Conservation (phyloP, 495 filamentous ascomycete species). For the Glonium stellatum region DNA sequence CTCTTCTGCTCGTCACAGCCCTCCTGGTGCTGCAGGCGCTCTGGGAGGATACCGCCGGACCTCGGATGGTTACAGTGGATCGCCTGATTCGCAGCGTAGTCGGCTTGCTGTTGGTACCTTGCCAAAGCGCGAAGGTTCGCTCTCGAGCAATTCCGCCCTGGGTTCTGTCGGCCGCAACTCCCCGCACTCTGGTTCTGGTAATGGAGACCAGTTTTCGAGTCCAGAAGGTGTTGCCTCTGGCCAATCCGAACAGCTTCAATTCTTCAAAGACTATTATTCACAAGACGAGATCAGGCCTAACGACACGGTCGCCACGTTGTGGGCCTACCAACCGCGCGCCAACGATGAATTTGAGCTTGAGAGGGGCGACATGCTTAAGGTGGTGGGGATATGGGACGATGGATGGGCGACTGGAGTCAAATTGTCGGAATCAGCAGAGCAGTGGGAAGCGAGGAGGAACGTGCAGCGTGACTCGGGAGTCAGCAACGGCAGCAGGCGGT, state of each 20-base stretch:
- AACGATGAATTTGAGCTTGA: slow-evolving; percentile 91
- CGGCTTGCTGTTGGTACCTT: slow-evolving; percentile 48
- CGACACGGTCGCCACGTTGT: slow-evolving; percentile 83
- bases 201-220: slow-evolving; percentile 70
- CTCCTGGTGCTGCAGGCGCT: slow-evolving; percentile 10
- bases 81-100: slow-evolving; percentile 63
- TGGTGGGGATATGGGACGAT: slow-evolving; percentile 99
- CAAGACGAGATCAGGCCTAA: slow-evolving; percentile 90
- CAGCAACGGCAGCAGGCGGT: slow-evolving; percentile 67
- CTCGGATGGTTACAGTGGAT: slow-evolving; percentile 72
- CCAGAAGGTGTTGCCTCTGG: slow-evolving; percentile 76
- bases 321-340: slow-evolving; percentile 94
- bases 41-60: slow-evolving; percentile 59
- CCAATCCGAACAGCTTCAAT: slow-evolving; percentile 88
- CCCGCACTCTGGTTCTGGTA: slow-evolving; percentile 54
- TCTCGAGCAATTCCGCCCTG: slow-evolving; percentile 79
- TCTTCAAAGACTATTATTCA: slow-evolving; percentile 99
- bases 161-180: slow-evolving; percentile 59
- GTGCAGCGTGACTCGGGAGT: slow-evolving; percentile 88
- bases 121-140: slow-evolving; percentile 75
- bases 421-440: slow-evolving; percentile 75
- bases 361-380: slow-evolving; percentile 95
- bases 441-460: slow-evolving; percentile 71
- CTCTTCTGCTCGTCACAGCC: slow-evolving; percentile 24
- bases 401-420: slow-evolving; percentile 95